Base-by-base conservation (phyloP, 169 alveolate genomes). In the Haemoproteus tartakovskyi region DNA sequence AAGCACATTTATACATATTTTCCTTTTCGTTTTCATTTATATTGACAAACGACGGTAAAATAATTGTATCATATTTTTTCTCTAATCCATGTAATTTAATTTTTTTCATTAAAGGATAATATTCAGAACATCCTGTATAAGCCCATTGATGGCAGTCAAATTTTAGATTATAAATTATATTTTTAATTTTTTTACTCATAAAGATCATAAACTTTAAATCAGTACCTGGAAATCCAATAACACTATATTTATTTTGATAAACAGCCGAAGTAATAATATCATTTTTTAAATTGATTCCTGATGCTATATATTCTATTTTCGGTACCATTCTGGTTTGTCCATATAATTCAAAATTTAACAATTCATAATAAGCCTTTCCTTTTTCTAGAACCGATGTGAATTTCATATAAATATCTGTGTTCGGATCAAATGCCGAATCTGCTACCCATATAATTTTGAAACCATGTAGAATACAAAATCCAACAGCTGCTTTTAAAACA, bases 401-500 rank as follows among this genome's bases (percentile, higher is more conserved):
- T 78, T 81, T 84, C 52, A 67, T 60, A 33, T 67, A 62, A 2
- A 84, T 40, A 18, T 78, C 74, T 14, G 90, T 84, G 50, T 84
- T 19, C 56, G 78, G 62, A 56, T 84, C 81, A 78, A 84, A 84
- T 43, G 90, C 80, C 30, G 85, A 63, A 61, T 84, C 90, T 29
- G 87, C 85, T n/a, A 84, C n/a, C 90, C 90, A 84, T 30, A 79
- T 50, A 19, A 54, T 59, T 22, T 78, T 78, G 57, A 84, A 84
- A 24, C 90, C 90, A 79, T 84, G 78, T 27, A 62, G 37, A 21
- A 60, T 50, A 78, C 90, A 84, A 79, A 50, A 84, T n/a, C 90
- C 90, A n/a, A 78, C 45, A 41, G 87, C 74, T 78, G 33, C 26
- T 14, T 61, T 41, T n/a, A 84, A 38, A 60, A 84, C 45, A n/a